Evolutionary conservation across 345 rosid genomes (phyloP).

Genomic region (Salix caprea): DNA sequence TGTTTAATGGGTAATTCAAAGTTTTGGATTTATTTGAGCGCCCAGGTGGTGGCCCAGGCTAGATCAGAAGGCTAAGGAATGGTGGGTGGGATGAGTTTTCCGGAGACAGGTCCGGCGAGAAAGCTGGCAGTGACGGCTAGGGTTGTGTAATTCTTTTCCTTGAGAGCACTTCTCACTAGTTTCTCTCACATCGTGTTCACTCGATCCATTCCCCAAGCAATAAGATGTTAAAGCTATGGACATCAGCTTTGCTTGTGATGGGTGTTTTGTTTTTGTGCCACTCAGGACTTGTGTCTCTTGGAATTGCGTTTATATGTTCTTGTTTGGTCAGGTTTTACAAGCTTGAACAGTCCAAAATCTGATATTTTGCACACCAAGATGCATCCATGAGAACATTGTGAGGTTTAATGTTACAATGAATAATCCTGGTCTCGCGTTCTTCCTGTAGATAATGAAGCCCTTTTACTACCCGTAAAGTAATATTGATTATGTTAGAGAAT

Average conservation of each 20-base stretch:
- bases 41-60: too few relatives aligned
- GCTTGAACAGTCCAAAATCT: constrained; percentile 8
- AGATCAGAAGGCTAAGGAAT: too few relatives aligned
- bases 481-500: too few relatives aligned
- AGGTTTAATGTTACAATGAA: constrained; percentile 17
- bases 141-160: too few relatives aligned
- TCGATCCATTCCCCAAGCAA: too few relatives aligned
- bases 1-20: too few relatives aligned
- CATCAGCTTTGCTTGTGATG: constrained; percentile 9
- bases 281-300: constrained; percentile 12
- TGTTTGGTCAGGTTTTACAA: constrained; percentile 12
- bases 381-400: constrained; percentile 6
- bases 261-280: not conserved
- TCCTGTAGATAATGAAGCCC: constrained; percentile 12
- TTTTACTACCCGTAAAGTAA: not conserved
- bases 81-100: too few relatives aligned
- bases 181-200: too few relatives aligned
- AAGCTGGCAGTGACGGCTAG: too few relatives aligned
- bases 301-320: constrained; percentile 1
- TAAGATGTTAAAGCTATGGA: constrained; percentile 23
- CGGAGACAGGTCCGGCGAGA: too few relatives aligned
- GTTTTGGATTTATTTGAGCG: too few relatives aligned
- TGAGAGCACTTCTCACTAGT: too few relatives aligned
- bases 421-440: constrained; percentile 13
- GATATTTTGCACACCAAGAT: not conserved